phyloP scores from a whole-genome alignment of 1,284 basidiomycete species.

The Cryptococcus floricola region DNA sequence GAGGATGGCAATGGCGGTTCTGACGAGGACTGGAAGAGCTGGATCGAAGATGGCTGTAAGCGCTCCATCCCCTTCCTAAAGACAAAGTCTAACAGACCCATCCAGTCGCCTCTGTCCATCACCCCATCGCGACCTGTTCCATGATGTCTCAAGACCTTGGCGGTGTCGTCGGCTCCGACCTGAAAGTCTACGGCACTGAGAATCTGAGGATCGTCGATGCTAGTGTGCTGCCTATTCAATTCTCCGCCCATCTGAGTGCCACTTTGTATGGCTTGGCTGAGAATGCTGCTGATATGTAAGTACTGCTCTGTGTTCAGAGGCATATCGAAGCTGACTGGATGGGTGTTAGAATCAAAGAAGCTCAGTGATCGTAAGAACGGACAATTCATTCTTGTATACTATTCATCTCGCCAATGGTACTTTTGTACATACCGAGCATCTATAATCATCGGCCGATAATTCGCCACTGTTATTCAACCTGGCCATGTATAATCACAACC shows the following conservation, averaged over 20 bases:
- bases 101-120: constrained; percentile 19
- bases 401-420: no score
- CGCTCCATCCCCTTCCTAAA: neutral
- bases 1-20: constrained; percentile 12
- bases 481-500: no score
- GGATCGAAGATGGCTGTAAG: constrained; percentile 31
- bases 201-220: constrained; percentile 46
- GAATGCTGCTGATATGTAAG: constrained; percentile 20
- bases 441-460: no score
- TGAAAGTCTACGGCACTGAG: constrained; percentile 58
- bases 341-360: constrained; percentile 9
- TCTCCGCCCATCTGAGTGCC: constrained; percentile 18
- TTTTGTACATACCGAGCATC: no score
- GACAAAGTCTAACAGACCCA: neutral
- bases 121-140: constrained; percentile 59
- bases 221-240: constrained; percentile 40
- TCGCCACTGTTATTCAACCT: no score
- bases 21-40: constrained; percentile 44
- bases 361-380: constrained; percentile 1
- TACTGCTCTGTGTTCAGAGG: neutral
- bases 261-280: constrained; percentile 15
- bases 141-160: constrained; percentile 61
- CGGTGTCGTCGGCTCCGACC: constrained; percentile 54
- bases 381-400: no score
- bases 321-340: neutral